A percentile compares a stretch with the other conserved stretches of the same genome.
Evolutionary conservation across 768 basidiomycete species (phyloP).

Genomic region (Hydnomerulius pinastri): DNA sequence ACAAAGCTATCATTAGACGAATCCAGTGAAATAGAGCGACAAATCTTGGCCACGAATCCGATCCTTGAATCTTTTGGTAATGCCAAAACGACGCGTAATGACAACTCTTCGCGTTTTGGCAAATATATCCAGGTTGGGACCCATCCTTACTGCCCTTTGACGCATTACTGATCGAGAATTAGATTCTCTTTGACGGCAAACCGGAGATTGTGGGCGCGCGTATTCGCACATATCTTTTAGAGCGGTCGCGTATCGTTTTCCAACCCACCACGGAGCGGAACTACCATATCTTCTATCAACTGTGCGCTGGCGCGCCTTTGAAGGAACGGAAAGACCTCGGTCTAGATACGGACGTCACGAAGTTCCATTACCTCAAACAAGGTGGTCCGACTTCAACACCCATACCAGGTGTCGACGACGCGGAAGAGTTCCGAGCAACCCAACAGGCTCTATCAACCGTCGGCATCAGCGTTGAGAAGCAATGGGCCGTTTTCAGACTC

Average conservation of each 20-base stretch:
- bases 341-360: conserved; percentile 78
- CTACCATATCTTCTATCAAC: conserved; percentile 99
- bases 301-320: conserved; percentile 93
- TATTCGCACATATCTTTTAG: conserved; percentile 97
- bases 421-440: conserved; percentile 90
- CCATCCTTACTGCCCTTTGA: background rate
- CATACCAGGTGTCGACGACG: conserved; percentile 93
- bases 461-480: conserved; percentile 95
- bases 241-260: conserved; percentile 96
- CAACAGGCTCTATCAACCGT: conserved; percentile 96
- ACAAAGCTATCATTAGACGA: conserved; percentile 79
- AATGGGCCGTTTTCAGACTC: conserved; percentile 97
- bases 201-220: conserved; percentile 98
- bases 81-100: conserved; percentile 98
- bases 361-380: conserved; percentile 92
- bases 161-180: conserved; percentile 2
- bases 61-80: conserved; percentile 99
- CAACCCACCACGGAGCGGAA: conserved; percentile 97
- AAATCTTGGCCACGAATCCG: conserved; percentile 98
- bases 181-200: conserved; percentile 96
- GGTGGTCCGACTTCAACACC: conserved; percentile 87
- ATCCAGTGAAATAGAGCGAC: conserved; percentile 92
- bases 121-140: conserved; percentile 90
- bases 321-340: conserved; percentile 96
- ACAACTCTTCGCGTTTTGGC: conserved; percentile 98